A percentile compares a stretch with the other conserved stretches of the same genome.
Evolutionary conservation across 2,329 filamentous ascomycete species (phyloP).

Genomic region (Penicillium sp.): DNA sequence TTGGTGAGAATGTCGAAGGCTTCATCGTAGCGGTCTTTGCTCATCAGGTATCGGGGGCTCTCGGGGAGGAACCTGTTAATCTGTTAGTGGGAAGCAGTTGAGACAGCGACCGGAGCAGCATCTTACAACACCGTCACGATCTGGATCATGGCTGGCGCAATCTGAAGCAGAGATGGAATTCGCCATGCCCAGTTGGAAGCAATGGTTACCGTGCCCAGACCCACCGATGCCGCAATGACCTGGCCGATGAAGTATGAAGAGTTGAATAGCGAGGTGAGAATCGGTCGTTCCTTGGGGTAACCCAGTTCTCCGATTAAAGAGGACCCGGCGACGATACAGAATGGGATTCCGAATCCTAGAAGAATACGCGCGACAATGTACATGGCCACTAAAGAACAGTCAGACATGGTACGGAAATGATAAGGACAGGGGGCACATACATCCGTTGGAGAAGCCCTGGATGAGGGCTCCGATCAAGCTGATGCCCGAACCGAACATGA

Average conservation of each 20-base stretch:
- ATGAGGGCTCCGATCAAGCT: slow-evolving; percentile 56
- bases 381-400: slow-evolving; percentile 47
- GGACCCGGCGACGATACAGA: slow-evolving; percentile 57
- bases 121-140: slow-evolving; percentile 27
- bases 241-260: slow-evolving; percentile 41
- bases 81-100: neutral
- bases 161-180: slow-evolving; percentile 47
- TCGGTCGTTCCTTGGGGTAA: slow-evolving; percentile 58
- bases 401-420: neutral
- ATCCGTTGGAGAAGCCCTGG: slow-evolving; percentile 51
- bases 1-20: slow-evolving; percentile 32
- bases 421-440: slow-evolving; percentile 29
- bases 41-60: slow-evolving; percentile 27
- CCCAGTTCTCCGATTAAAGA: slow-evolving; percentile 58
- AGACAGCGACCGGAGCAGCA: neutral
- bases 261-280: slow-evolving; percentile 60
- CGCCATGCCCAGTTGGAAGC: slow-evolving; percentile 45
- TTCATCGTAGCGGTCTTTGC: slow-evolving; percentile 28
- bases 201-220: slow-evolving; percentile 34
- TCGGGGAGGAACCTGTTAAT: slow-evolving; percentile 26
- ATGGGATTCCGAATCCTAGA: slow-evolving; percentile 60
- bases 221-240: slow-evolving; percentile 29
- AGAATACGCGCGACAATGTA: slow-evolving; percentile 59
- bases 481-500: slow-evolving; percentile 52
- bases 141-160: slow-evolving; percentile 28